These are phyloP conservation scores for Talaromyces pinophilus DNA, from an alignment of 2,329 filamentous ascomycete species.

Conservation along the genomic window DNA sequence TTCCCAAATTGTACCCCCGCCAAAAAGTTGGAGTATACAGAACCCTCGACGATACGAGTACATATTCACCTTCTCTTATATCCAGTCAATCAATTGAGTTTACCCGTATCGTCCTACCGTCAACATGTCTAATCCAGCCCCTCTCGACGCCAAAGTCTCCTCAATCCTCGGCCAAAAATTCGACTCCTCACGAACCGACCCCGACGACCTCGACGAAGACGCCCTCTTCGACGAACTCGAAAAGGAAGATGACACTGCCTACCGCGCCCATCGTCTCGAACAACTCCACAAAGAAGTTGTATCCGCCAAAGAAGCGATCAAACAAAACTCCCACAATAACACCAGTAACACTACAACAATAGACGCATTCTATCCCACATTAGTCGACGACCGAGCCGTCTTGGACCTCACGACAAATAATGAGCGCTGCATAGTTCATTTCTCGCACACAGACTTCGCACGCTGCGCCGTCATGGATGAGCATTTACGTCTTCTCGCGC, in stretches of 20 bases:
- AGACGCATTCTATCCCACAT: slow-evolving; percentile 38
- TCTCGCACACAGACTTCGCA: slow-evolving; percentile 65
- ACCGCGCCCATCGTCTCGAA: slow-evolving; percentile 60
- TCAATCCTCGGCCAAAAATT: slow-evolving; percentile 30
- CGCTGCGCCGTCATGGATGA: slow-evolving; percentile 64
- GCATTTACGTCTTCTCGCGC: slow-evolving; percentile 53
- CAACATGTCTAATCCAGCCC: slow-evolving; percentile 12
- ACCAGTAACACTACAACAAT: slow-evolving; percentile 22
- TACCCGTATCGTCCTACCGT: not conserved
- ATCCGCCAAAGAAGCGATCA: slow-evolving; percentile 50
- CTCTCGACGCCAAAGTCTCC: slow-evolving; percentile 23
- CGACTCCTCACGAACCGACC: slow-evolving; percentile 33
- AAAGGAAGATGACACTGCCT: slow-evolving; percentile 54
- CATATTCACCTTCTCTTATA: not conserved
- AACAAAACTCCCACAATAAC: slow-evolving; percentile 30
- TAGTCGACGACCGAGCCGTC: slow-evolving; percentile 56
- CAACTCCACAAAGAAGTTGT: slow-evolving; percentile 61
- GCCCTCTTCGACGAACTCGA: slow-evolving; percentile 61
- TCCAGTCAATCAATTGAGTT: not conserved
- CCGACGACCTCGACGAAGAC: slow-evolving; percentile 58
- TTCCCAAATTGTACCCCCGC: slow-evolving; percentile 4
- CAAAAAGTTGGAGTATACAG: slow-evolving; percentile 8
- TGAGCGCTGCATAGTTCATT: slow-evolving; percentile 62
- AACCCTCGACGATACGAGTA: not conserved
- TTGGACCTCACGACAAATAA: slow-evolving; percentile 62